These are phyloP conservation scores for Aspergillus panamensis DNA, from an alignment of 495 filamentous ascomycete genomes.

Conservation along the genomic window DNA sequence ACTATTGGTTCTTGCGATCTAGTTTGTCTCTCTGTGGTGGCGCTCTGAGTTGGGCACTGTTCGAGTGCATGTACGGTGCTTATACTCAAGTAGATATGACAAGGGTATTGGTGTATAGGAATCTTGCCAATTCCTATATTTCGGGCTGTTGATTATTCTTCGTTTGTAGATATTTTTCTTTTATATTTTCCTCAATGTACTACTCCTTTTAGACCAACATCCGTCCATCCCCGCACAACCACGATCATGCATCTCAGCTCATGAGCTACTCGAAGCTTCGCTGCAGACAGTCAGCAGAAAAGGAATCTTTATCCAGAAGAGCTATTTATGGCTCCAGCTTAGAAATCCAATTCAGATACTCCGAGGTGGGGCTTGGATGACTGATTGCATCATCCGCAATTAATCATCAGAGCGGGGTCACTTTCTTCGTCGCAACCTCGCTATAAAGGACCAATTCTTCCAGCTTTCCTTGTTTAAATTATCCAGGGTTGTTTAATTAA, in stretches of 20 bases:
- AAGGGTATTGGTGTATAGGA: background rate
- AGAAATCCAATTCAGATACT: background rate
- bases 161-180: background rate
- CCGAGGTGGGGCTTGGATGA: background rate
- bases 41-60: background rate
- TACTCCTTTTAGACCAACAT: background rate
- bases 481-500: background rate
- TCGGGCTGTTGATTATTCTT: background rate
- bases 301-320: too few species aligned
- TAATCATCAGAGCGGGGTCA: background rate
- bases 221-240: background rate
- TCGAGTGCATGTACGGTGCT: background rate
- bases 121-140: background rate
- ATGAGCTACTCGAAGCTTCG: too few species aligned
- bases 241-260: too few species aligned
- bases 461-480: background rate
- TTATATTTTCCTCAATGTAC: background rate
- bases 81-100: background rate
- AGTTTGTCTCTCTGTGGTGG: background rate
- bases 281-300: too few species aligned
- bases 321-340: background rate
- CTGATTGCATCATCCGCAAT: background rate
- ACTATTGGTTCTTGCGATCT: background rate
- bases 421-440: background rate
- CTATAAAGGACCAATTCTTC: background rate